Evolutionary conservation across 768 basidiomycete genomes (phyloP).

Genomic region (Lactarius tabidus): DNA sequence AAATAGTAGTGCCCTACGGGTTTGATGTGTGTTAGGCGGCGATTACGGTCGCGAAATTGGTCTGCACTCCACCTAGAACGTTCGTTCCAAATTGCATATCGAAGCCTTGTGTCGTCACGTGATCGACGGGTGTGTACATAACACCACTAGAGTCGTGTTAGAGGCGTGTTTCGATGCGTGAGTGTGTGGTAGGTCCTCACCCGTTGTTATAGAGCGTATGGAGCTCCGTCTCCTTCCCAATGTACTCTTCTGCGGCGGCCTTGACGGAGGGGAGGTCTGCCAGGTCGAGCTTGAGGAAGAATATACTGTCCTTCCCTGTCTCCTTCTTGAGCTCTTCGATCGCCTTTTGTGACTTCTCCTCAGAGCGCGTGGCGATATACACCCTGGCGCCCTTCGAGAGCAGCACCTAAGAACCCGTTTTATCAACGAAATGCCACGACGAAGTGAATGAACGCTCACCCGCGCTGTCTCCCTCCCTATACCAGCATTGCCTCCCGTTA

Average conservation of each 20-base stretch:
- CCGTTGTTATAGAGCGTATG: conserved; percentile 13
- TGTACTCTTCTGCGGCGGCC: conserved; percentile 8
- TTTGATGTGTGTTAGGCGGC: background rate
- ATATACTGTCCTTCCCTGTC: conserved; percentile 15
- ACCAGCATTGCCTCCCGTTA: conserved; percentile 20
- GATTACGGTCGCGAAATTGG: background rate
- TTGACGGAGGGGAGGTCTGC: background rate
- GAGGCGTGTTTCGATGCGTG: background rate
- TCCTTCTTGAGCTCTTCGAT: conserved; percentile 12
- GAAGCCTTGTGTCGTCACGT: conserved; percentile 21
- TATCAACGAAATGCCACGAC: background rate
- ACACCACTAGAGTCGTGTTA: conserved; percentile 8
- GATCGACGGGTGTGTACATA: conserved; percentile 12
- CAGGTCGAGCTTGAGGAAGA: conserved; percentile 18
- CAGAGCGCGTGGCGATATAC: conserved; percentile 17
- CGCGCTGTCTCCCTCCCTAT: conserved; percentile 23
- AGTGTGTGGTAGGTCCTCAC: background rate
- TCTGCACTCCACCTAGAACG: conserved; percentile 18
- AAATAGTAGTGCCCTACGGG: conserved; percentile 26
- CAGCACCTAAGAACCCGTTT: conserved; percentile 6
- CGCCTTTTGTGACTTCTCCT: background rate
- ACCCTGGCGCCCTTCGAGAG: conserved; percentile 22
- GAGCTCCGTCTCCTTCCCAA: conserved; percentile 13
- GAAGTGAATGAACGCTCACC: background rate
- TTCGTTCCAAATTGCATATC: conserved; percentile 28